A percentile compares a stretch with the other conserved stretches of the same genome.
phyloP scores from a whole-genome alignment of 164 flowering plant genomes.

The Macadamia integrifolia region DNA sequence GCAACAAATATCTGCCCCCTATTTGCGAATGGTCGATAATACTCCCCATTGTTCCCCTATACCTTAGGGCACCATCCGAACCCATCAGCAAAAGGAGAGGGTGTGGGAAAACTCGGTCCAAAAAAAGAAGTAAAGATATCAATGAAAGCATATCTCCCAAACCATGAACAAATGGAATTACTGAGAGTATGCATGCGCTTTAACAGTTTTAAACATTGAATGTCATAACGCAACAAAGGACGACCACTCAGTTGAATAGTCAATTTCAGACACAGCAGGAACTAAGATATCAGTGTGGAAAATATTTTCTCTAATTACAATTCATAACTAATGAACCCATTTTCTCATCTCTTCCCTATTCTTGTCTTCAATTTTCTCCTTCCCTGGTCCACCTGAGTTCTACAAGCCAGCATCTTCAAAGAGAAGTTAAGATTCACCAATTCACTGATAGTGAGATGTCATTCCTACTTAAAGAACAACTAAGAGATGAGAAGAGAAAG shows the following conservation, averaged over 20 bases:
- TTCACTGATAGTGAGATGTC: not conserved
- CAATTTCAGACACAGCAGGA: too few relatives aligned
- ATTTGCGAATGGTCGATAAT: too few relatives aligned
- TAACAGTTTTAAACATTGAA: not conserved
- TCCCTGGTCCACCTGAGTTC: too few relatives aligned
- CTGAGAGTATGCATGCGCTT: not conserved
- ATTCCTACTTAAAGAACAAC: not conserved
- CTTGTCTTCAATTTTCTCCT: too few relatives aligned
- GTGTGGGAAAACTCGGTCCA: not conserved
- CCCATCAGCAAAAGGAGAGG: constrained; percentile 4
- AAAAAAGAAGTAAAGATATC: not conserved
- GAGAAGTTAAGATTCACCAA: too few relatives aligned
- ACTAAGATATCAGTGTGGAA: too few relatives aligned
- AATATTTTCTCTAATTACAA: too few relatives aligned
- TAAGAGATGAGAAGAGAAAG: not conserved
- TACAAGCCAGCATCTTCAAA: too few relatives aligned
- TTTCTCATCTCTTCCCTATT: too few relatives aligned
- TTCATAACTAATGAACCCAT: too few relatives aligned
- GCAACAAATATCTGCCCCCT: too few relatives aligned
- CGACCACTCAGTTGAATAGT: too few relatives aligned
- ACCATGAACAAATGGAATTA: not conserved
- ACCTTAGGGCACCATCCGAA: constrained; percentile 84
- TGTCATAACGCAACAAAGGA: not conserved
- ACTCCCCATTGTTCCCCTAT: not conserved
- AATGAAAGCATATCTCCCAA: not conserved